These are phyloP conservation scores for Trichoderma sp. DNA, from an alignment of 2,329 filamentous ascomycete species.

Conservation along the genomic window DNA sequence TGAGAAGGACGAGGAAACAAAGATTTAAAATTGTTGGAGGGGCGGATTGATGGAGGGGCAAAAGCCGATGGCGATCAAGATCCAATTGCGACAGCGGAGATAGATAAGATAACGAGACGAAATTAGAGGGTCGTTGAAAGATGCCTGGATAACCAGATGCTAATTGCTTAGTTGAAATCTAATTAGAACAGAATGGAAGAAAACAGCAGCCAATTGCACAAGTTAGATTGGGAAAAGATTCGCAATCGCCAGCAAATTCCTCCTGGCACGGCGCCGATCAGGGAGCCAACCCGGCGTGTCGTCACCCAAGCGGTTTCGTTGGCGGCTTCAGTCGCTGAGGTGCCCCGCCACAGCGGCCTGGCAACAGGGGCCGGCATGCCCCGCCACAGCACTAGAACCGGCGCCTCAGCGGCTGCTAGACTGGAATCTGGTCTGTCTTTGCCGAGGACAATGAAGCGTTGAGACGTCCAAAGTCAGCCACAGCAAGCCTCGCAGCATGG, in stretches of 20 bases:
- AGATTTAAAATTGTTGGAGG: slow-evolving; percentile 8
- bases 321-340: slow-evolving; percentile 19
- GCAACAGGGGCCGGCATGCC: slow-evolving; percentile 15
- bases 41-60: slow-evolving; percentile 27
- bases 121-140: not conserved
- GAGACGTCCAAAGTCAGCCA: not conserved
- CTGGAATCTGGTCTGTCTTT: not conserved
- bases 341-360: slow-evolving; percentile 15
- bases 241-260: slow-evolving; percentile 1
- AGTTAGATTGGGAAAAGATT: not conserved
- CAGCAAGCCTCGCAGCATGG: not conserved
- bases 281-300: slow-evolving; percentile 8
- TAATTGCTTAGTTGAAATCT: not conserved
- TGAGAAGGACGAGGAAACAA: not conserved
- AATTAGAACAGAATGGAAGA: not conserved
- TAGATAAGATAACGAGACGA: not conserved
- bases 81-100: not conserved
- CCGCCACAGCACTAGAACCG: slow-evolving; percentile 17
- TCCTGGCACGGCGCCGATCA: slow-evolving; percentile 9
- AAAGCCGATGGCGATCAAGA: slow-evolving; percentile 13
- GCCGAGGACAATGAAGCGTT: not conserved
- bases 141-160: not conserved
- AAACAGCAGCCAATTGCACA: slow-evolving; percentile 9
- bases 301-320: slow-evolving; percentile 20
- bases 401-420: not conserved